Conservation (phyloP, 140 eudicot species). For the Anethum foeniculum region DNA sequence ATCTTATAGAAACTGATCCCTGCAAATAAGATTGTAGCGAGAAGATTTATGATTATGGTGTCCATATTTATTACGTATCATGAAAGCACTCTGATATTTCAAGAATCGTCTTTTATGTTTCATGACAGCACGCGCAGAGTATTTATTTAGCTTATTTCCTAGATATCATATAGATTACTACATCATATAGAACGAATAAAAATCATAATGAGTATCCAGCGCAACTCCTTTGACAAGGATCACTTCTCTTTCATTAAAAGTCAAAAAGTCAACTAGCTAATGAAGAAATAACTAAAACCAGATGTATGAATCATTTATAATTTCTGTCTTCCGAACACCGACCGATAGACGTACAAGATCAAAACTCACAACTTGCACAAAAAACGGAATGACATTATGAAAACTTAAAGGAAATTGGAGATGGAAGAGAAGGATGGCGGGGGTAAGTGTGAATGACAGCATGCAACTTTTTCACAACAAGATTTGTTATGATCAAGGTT, state of each 20-base stretch:
- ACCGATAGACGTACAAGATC: background rate
- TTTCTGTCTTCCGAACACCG: background rate
- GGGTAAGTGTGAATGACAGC: background rate
- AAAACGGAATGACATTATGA: background rate
- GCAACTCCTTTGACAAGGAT: background rate
- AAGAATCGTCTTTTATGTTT: background rate
- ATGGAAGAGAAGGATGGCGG: background rate
- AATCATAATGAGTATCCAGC: background rate
- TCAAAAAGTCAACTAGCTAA: background rate
- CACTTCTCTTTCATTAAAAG: background rate
- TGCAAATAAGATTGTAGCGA: background rate
- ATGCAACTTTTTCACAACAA: background rate
- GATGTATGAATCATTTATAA: background rate
- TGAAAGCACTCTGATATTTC: background rate
- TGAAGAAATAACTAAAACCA: background rate
- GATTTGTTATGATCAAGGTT: no score
- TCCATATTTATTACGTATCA: background rate
- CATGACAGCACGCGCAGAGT: background rate
- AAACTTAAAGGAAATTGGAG: background rate
- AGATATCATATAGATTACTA: no score
- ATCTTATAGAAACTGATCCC: conserved; percentile 16
- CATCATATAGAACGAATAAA: no score
- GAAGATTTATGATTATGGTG: background rate
- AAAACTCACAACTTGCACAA: background rate
- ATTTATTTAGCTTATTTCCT: conserved; percentile 32